These are phyloP conservation scores for Cladorrhinum sp. DNA, from an alignment of 2,329 filamentous ascomycete genomes.

Conservation along the genomic window DNA sequence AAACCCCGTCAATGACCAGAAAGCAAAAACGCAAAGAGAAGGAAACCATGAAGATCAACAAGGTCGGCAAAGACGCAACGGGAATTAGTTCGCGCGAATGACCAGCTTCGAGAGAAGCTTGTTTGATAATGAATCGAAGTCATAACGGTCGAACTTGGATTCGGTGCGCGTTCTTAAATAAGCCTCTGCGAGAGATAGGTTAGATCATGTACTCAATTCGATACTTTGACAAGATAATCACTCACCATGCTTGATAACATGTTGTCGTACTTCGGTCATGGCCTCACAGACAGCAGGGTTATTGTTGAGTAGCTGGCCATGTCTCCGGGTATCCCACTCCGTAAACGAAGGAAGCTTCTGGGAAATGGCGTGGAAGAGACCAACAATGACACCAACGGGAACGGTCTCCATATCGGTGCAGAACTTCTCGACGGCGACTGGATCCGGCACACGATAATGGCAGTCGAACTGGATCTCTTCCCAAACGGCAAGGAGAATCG, in stretches of 20 bases:
- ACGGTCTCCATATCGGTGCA: conserved; percentile 95
- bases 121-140: conserved; percentile 94
- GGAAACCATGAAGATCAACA: background rate
- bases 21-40: conserved; percentile 32
- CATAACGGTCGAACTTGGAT: conserved; percentile 81
- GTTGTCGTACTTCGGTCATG: conserved; percentile 90
- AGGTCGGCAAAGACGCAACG: conserved; percentile 3
- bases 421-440: conserved; percentile 84
- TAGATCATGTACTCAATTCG: conserved; percentile 31
- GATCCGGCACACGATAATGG: conserved; percentile 89
- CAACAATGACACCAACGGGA: conserved; percentile 92
- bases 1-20: conserved; percentile 23
- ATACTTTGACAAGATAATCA: conserved; percentile 13
- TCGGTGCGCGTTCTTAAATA: conserved; percentile 80
- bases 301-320: conserved; percentile 86
- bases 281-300: conserved; percentile 91
- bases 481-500: conserved; percentile 90
- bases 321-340: conserved; percentile 91
- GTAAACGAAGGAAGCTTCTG: conserved; percentile 90
- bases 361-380: conserved; percentile 95
- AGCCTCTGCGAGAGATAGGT: conserved; percentile 61
- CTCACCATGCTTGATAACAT: conserved; percentile 93
- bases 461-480: conserved; percentile 99
- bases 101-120: conserved; percentile 97
- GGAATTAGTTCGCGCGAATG: conserved; percentile 80